These are phyloP conservation scores for Saccharomycopsis lassenensis DNA, from an alignment of 805 yeast species.

Conservation along the genomic window DNA sequence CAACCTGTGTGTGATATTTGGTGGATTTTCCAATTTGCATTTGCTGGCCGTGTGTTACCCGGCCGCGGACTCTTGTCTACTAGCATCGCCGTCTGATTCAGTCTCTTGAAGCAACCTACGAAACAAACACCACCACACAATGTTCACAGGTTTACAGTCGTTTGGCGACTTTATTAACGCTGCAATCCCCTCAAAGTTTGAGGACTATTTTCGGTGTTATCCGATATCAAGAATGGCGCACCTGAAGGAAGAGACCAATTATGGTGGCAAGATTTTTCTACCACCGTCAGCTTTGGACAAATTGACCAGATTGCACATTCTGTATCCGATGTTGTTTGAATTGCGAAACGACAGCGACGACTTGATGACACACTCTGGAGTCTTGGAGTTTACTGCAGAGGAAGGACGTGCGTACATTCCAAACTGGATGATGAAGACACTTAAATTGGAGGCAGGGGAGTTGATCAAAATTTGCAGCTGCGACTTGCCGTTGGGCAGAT, in stretches of 20 bases:
- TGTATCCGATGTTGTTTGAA: conserved; percentile 94
- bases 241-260: conserved; percentile 67
- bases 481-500: conserved; percentile 75
- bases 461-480: conserved; percentile 58
- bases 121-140: too few relatives aligned
- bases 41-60: too few relatives aligned
- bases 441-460: conserved; percentile 68
- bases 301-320: conserved; percentile 78
- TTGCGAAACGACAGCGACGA: conserved; percentile 42
- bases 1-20: too few relatives aligned
- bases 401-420: conserved; percentile 95
- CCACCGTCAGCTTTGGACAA: conserved; percentile 90
- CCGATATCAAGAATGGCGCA: conserved; percentile 79
- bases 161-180: too few relatives aligned
- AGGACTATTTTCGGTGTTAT: conserved; percentile 84
- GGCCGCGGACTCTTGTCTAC: too few relatives aligned
- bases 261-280: conserved; percentile 88
- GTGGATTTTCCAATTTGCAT: too few relatives aligned
- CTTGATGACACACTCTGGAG: conserved; percentile 73
- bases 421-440: conserved; percentile 88
- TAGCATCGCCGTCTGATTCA: too few relatives aligned
- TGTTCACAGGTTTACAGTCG: too few relatives aligned
- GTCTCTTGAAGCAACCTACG: too few relatives aligned
- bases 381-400: conserved; percentile 90
- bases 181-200: too few relatives aligned